phyloP scores from a whole-genome alignment of 179 eudicot species.

The Drosera spatulata region DNA sequence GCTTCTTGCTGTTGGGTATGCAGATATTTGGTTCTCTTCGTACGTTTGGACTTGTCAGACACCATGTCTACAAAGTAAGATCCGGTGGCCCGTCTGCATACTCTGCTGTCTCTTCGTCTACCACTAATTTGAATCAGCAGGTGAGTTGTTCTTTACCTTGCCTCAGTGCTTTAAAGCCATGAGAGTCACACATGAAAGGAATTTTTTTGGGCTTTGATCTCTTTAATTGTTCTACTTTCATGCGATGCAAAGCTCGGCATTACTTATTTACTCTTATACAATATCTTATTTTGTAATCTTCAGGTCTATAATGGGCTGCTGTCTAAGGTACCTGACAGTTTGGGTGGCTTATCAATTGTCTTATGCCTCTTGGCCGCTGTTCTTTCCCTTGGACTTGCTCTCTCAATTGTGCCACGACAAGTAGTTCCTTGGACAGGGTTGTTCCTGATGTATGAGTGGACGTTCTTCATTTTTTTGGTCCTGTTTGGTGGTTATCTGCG shows the following conservation, averaged over 20 bases:
- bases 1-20: slow-evolving; percentile 18
- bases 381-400: slow-evolving; percentile 51
- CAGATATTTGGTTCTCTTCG: slow-evolving; percentile 19
- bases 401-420: slow-evolving; percentile 79
- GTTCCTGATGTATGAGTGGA: slow-evolving; percentile 85
- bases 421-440: slow-evolving; percentile 95
- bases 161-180: too few relatives aligned
- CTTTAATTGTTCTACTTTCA: too few relatives aligned
- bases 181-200: too few relatives aligned
- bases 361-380: slow-evolving; percentile 55
- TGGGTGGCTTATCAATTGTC: slow-evolving; percentile 66
- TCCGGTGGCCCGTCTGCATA: slow-evolving; percentile 41
- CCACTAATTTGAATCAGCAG: slow-evolving; percentile 56
- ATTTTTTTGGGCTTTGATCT: too few relatives aligned
- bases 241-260: too few relatives aligned
- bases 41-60: slow-evolving; percentile 57
- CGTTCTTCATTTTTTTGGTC: slow-evolving; percentile 66
- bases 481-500: slow-evolving; percentile 67
- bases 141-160: slow-evolving; percentile 17
- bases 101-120: slow-evolving; percentile 50
- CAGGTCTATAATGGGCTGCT: slow-evolving; percentile 51
- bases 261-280: not conserved
- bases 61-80: slow-evolving; percentile 58
- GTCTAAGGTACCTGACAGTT: slow-evolving; percentile 67
- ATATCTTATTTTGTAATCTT: slow-evolving; percentile 1